A percentile compares a stretch with the other conserved stretches of the same genome.
Conservation (phyloP, 331 rosid species). For the Arachis monticola region DNA sequence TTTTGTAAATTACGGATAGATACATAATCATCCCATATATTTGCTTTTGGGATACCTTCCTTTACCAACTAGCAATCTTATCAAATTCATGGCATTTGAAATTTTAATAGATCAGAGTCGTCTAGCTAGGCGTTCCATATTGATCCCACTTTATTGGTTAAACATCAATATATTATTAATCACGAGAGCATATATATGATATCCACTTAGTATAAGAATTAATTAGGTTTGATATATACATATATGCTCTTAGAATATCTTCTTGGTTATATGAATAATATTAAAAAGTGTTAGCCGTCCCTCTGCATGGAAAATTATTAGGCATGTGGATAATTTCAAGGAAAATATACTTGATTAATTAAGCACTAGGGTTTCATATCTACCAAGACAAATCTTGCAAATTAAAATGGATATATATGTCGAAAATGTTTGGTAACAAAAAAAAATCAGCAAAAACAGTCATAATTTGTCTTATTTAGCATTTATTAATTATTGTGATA, state of each 20-base stretch:
- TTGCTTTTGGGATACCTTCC: constrained; percentile 35
- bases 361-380: neutral
- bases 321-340: constrained; percentile 11
- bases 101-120: neutral
- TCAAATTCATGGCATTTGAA: constrained; percentile 28
- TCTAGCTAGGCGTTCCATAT: no score
- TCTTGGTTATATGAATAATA: no score
- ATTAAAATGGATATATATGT: neutral
- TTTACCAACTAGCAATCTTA: constrained; percentile 33
- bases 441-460: no score
- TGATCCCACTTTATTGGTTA: constrained; percentile 23
- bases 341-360: neutral
- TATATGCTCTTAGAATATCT: neutral
- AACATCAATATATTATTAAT: neutral
- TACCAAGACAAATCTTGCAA: neutral
- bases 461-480: no score
- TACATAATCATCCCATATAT: constrained; percentile 7
- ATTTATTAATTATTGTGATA: no score
- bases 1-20: constrained; percentile 7
- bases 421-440: no score
- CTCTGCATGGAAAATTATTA: neutral
- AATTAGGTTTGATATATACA: neutral
- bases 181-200: no score
- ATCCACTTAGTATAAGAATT: neutral
- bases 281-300: neutral